phyloP scores from a whole-genome alignment of 2,329 filamentous ascomycete genomes.

The Colletotrichum sublineola region DNA sequence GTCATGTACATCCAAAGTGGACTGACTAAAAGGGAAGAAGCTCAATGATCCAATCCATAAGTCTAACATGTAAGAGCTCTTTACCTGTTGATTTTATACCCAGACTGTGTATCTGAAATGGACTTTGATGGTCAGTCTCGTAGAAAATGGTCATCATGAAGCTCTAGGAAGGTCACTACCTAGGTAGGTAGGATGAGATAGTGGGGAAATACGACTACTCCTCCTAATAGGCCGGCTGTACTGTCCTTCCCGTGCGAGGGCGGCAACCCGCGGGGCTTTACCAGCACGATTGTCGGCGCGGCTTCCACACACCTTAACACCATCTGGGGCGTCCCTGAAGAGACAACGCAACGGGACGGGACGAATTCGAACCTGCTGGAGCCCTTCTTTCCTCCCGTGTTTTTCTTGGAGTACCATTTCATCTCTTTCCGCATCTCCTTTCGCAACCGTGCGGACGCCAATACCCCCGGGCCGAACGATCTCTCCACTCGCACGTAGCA shows the following conservation, averaged over 20 bases:
- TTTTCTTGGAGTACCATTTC: background rate
- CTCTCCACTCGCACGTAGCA: constrained; percentile 1
- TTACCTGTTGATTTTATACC: background rate
- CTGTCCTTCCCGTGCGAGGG: background rate
- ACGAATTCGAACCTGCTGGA: constrained; percentile 4
- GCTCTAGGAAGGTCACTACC: background rate
- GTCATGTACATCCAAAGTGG: background rate
- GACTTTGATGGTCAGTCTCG: background rate
- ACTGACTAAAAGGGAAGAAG: background rate
- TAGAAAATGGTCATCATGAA: background rate
- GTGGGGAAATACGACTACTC: constrained; percentile 5
- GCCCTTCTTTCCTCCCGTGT: background rate
- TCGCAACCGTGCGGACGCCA: background rate
- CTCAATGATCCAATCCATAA: background rate
- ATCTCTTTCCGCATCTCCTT: background rate
- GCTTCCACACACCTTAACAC: constrained; percentile 18
- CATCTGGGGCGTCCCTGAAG: constrained; percentile 19
- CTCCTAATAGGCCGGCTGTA: background rate
- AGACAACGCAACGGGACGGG: constrained; percentile 26
- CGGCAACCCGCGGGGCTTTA: constrained; percentile 28
- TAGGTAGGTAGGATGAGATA: background rate
- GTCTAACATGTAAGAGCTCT: background rate
- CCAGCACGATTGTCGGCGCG: constrained; percentile 17
- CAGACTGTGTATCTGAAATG: background rate
- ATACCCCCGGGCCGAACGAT: background rate